Conservation (phyloP, 192 early-diverging fungal genomes). For the Jimgerdemannia lactiflua region DNA sequence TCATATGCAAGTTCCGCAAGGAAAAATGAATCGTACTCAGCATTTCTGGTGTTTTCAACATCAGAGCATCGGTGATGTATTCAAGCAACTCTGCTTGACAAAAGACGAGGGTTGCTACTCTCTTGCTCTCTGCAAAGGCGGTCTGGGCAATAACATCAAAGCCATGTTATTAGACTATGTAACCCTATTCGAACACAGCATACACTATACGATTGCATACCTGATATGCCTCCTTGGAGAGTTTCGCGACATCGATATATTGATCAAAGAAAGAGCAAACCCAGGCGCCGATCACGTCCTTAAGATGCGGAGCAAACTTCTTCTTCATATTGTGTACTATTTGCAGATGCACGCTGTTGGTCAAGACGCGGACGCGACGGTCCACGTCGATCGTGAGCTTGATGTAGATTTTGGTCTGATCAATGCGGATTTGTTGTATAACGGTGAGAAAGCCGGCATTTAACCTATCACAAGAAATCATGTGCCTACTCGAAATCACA, state of each 20-base stretch:
- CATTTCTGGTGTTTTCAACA: constrained; percentile 78
- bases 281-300: constrained; percentile 84
- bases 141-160: too few relatives aligned
- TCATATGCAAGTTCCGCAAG: too few relatives aligned
- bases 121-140: constrained; percentile 81
- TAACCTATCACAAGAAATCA: not conserved
- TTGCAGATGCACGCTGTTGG: constrained; percentile 62
- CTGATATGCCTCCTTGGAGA: constrained; percentile 64
- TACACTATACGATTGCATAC: constrained; percentile 18
- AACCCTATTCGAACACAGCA: too few relatives aligned
- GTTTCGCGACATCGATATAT: constrained; percentile 68
- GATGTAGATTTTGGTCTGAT: not conserved
- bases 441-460: not conserved
- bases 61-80: constrained; percentile 63
- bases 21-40: constrained; percentile 31
- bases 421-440: too few relatives aligned
- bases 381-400: constrained; percentile 76
- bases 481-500: not conserved
- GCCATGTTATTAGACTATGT: too few relatives aligned
- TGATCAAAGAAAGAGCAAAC: constrained; percentile 80
- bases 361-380: constrained; percentile 73
- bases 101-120: constrained; percentile 70
- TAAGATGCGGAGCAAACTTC: constrained; percentile 76
- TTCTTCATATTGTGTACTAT: constrained; percentile 69
- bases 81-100: constrained; percentile 72